These are phyloP conservation scores for Garcia nutans DNA, from an alignment of 345 rosid genomes.

Conservation along the genomic window DNA sequence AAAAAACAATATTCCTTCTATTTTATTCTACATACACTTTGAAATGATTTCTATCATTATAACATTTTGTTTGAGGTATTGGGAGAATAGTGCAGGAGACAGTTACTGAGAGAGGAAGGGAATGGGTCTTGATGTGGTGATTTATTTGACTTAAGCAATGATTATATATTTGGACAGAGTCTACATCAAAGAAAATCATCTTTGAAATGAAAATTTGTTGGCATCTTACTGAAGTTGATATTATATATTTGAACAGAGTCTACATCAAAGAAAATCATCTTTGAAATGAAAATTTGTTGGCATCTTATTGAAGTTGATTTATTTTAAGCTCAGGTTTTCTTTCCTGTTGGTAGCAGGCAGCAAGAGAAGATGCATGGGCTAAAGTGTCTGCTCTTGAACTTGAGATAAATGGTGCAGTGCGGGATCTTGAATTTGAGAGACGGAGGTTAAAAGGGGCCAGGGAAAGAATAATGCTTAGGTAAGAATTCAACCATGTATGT, in stretches of 20 bases:
- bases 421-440: slow-evolving; percentile 90
- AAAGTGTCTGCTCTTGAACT: slow-evolving; percentile 86
- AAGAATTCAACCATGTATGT: slow-evolving; percentile 23
- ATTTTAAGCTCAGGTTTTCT: slow-evolving; percentile 59
- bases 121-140: neutral
- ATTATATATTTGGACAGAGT: neutral
- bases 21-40: too few species aligned
- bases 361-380: slow-evolving; percentile 97
- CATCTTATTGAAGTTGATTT: slow-evolving; percentile 5
- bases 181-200: neutral
- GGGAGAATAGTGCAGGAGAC: neutral
- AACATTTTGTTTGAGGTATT: neutral
- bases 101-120: neutral
- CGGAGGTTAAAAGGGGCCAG: slow-evolving; percentile 90
- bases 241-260: neutral
- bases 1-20: too few species aligned
- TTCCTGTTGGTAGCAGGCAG: slow-evolving; percentile 92
- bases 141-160: neutral
- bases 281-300: slow-evolving; percentile 5
- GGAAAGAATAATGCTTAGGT: slow-evolving; percentile 99
- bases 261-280: neutral
- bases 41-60: neutral
- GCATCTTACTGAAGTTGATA: slow-evolving; percentile 8
- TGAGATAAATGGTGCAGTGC: slow-evolving; percentile 72
- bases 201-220: slow-evolving; percentile 4